A percentile compares a stretch with the other conserved stretches of the same genome.
phyloP scores from a whole-genome alignment of 495 filamentous ascomycete species.

The Aspergillus hancockii region DNA sequence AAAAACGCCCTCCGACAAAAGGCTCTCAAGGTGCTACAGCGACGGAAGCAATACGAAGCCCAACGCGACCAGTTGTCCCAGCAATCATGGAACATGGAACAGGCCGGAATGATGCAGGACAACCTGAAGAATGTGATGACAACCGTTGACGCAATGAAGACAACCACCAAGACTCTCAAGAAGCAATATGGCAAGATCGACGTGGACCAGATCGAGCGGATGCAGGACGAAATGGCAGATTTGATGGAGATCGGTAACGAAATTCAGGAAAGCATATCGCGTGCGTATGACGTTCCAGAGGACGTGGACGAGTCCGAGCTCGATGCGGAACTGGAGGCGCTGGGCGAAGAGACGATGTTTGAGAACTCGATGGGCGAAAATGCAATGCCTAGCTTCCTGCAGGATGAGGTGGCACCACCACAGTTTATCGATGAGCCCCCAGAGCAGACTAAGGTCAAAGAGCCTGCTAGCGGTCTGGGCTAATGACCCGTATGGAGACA shows the following conservation, averaged over 20 bases:
- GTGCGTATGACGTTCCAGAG: slow-evolving; percentile 94
- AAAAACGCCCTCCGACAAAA: slow-evolving; percentile 93
- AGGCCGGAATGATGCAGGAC: slow-evolving; percentile 98
- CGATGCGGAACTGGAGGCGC: slow-evolving; percentile 92
- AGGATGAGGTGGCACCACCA: slow-evolving; percentile 76
- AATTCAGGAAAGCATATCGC: slow-evolving; percentile 92
- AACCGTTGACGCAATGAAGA: slow-evolving; percentile 96
- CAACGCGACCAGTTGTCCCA: slow-evolving; percentile 94
- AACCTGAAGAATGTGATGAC: slow-evolving; percentile 99
- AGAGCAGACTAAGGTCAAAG: slow-evolving; percentile 73
- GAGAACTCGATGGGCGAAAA: slow-evolving; percentile 58
- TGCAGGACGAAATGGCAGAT: slow-evolving; percentile 99
- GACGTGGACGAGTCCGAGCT: slow-evolving; percentile 98
- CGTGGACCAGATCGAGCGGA: slow-evolving; percentile 93
- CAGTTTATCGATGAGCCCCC: slow-evolving; percentile 87
- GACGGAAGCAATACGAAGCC: slow-evolving; percentile 92
- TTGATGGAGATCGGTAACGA: slow-evolving; percentile 97
- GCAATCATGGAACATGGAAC: slow-evolving; percentile 99
- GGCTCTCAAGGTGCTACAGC: slow-evolving; percentile 91
- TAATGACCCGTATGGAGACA: slow-evolving; percentile 19
- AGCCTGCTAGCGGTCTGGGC: slow-evolving; percentile 50
- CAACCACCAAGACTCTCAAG: slow-evolving; percentile 86
- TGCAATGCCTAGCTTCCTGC: slow-evolving; percentile 81
- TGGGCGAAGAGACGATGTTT: slow-evolving; percentile 87
- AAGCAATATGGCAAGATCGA: slow-evolving; percentile 98